phyloP scores from a whole-genome alignment of 129 eudicot species.

The Glebionis coronaria region DNA sequence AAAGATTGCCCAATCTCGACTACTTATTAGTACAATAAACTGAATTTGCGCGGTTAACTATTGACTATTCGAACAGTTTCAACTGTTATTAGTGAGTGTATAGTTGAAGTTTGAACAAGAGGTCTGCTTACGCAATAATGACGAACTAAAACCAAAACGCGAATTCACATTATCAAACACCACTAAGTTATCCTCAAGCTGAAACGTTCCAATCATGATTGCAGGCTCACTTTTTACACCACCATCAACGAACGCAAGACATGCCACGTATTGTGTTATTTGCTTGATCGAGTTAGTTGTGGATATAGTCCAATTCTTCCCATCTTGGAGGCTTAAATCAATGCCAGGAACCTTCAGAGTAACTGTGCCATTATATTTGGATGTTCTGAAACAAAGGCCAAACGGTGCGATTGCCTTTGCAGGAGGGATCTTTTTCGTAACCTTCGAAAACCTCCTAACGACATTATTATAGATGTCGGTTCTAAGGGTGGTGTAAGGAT shows the following conservation, averaged over 20 bases:
- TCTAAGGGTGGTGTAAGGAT: slow-evolving; percentile 5
- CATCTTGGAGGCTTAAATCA: neutral
- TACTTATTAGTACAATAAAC: no score
- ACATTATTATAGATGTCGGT: slow-evolving; percentile 1
- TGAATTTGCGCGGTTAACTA: no score
- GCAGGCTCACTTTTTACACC: slow-evolving; percentile 19
- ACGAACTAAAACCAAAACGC: slow-evolving; percentile 14
- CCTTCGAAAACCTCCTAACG: neutral
- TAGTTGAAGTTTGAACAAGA: slow-evolving; percentile 40
- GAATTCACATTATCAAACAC: slow-evolving; percentile 33
- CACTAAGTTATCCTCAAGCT: slow-evolving; percentile 32
- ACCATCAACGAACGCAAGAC: slow-evolving; percentile 23
- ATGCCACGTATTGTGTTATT: slow-evolving; percentile 4
- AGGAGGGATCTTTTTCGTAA: neutral
- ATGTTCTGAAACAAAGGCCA: neutral
- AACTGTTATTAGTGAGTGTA: neutral
- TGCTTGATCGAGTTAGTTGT: slow-evolving; percentile 8
- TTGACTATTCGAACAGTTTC: no score
- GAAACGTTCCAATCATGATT: slow-evolving; percentile 31
- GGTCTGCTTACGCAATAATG: slow-evolving; percentile 24
- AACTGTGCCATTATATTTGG: neutral
- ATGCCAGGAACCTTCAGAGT: slow-evolving; percentile 7
- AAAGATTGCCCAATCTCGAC: no score
- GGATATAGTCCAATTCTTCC: slow-evolving; percentile 14
- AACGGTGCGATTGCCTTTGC: slow-evolving; percentile 6